Conservation (phyloP, 148 eudicot species). For the Polygonum maritimum region DNA sequence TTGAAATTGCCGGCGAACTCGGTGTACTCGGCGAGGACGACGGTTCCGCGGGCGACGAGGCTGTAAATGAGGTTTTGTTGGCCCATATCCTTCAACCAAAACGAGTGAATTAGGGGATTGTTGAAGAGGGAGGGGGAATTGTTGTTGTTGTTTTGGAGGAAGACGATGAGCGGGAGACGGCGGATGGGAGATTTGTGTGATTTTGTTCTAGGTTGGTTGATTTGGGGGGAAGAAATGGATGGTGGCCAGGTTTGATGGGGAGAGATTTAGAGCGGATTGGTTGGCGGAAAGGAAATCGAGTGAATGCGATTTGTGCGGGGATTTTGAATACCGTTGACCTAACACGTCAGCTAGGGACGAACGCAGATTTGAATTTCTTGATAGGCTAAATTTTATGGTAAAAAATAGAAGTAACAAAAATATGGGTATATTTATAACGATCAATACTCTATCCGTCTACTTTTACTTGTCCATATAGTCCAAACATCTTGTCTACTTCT, state of each 20-base stretch:
- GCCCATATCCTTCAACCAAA: conserved; percentile 25
- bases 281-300: not conserved
- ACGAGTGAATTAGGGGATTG: not conserved
- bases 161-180: not conserved
- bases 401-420: no score
- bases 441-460: no score
- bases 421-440: no score
- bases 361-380: no score
- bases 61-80: conserved; percentile 40
- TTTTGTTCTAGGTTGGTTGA: conserved; percentile 4
- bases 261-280: not conserved
- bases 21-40: conserved; percentile 37
- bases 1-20: conserved; percentile 38
- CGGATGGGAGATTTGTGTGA: not conserved
- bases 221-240: not conserved
- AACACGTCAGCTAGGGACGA: no score
- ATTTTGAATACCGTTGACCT: not conserved
- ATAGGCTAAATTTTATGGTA: no score
- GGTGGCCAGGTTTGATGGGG: conserved; percentile 1
- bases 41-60: conserved; percentile 36
- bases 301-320: conserved; percentile 1
- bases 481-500: no score
- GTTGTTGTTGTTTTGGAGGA: not conserved
- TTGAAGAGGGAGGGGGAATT: not conserved
- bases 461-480: no score